Evolutionary conservation across 2,329 filamentous ascomycete genomes (phyloP), one percentile per base, ranked within the genome.

Genomic region (Pseudogymnoascus sp.): DNA sequence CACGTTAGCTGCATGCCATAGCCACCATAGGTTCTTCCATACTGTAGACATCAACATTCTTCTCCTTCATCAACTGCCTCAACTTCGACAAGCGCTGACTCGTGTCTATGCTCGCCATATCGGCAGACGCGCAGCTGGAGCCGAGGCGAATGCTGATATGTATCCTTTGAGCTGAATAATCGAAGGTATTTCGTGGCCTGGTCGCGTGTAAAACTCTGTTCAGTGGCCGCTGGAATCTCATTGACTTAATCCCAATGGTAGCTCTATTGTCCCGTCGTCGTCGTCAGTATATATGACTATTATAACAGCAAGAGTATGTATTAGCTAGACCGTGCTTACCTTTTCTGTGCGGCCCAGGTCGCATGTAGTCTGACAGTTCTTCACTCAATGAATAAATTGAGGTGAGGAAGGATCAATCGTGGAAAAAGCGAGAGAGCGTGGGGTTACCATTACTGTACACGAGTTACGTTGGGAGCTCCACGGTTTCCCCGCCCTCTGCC

Each of bases 31-130:
- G 35, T 65, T 68, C 63, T 70, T 63, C 74, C 79, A 75, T 86
- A 97, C 93, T 88, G 79, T 99, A 99, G 65, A 97, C 82, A 76
- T 97, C 92, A 68, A 99, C 82, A 68, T 91, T 88, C 72, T 89
- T 83, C 76, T 92, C 83, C 77, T 85, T 87, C 94, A 99, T 99
- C 73, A 96, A 80, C 74, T 87, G 81, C 73, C 94, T 85, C 71
- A 99, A 82, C 76, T 84, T 83, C 67, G 84, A 77, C 67, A 99
- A 84, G 71, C 91, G 89, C 66, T 85, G 80, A 63, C 86, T 85
- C 37, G 92, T 97, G 76, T 94, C 81, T 68, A 96, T 87, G 62
- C 83, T 85, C 73, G 85, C 89, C 90, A 94, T 95, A 35, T 77
- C 73, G 72, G 74, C 67, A 66, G 63, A 63, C 65, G 59, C 37